A percentile compares a stretch with the other conserved stretches of the same genome.
Conservation (phyloP, 306 rosid genomes). For the Boehmeria nivea region DNA sequence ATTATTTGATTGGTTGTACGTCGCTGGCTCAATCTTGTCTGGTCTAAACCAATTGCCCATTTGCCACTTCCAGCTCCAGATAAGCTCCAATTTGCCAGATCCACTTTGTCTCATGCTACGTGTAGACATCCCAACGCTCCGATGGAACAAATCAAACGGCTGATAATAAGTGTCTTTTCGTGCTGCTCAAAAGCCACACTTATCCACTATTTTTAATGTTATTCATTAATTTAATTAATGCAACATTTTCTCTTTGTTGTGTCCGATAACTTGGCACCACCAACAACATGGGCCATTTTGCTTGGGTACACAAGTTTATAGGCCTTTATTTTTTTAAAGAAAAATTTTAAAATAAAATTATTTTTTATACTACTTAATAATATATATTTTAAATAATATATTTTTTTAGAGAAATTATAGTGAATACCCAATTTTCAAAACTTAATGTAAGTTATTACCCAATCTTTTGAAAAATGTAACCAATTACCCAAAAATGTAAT, state of each 20-base stretch:
- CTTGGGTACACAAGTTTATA: not conserved
- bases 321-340: not conserved
- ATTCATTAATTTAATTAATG: not conserved
- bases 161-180: not conserved
- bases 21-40: slow-evolving; percentile 12
- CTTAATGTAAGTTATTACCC: no score
- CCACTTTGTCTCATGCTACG: not conserved
- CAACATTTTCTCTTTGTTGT: not conserved
- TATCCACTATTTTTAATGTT: not conserved
- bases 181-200: not conserved
- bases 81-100: slow-evolving; percentile 5
- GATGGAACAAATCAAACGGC: not conserved
- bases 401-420: no score
- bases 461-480: no score
- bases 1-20: not conserved
- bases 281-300: not conserved
- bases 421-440: no score
- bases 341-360: no score
- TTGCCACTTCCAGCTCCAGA: slow-evolving; percentile 12
- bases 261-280: not conserved
- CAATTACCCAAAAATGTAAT: no score
- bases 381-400: no score
- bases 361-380: no score
- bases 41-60: not conserved
- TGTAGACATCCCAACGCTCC: not conserved